phyloP scores from a whole-genome alignment of 2,329 filamentous ascomycete species.

The Penicillium sp. region DNA sequence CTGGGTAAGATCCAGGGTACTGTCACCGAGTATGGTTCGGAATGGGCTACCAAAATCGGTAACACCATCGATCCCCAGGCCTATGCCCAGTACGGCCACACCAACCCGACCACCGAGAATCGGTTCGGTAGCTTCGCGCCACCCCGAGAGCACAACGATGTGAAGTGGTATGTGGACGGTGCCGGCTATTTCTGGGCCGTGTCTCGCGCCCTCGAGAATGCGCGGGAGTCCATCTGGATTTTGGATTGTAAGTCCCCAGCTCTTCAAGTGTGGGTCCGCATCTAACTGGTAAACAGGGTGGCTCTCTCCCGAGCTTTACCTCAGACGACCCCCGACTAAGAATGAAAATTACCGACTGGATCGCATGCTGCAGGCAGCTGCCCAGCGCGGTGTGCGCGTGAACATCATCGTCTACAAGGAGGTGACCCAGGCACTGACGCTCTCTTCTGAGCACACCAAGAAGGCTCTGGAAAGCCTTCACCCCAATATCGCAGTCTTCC shows the following conservation, averaged over 20 bases:
- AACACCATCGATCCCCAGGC: conserved; percentile 50
- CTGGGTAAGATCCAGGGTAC: conserved; percentile 58
- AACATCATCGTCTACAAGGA: conserved; percentile 93
- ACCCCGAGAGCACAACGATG: conserved; percentile 67
- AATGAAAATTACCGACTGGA: conserved; percentile 85
- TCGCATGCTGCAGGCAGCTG: conserved; percentile 76
- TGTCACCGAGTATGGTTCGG: conserved; percentile 52
- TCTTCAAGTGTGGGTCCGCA: neutral
- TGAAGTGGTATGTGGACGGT: conserved; percentile 87
- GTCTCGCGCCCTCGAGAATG: conserved; percentile 73
- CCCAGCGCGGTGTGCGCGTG: conserved; percentile 78
- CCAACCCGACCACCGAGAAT: conserved; percentile 44
- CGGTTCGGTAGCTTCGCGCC: conserved; percentile 69
- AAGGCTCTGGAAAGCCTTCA: conserved; percentile 74
- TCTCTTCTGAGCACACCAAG: conserved; percentile 74
- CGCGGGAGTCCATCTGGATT: conserved; percentile 77
- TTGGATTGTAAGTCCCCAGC: conserved; percentile 62
- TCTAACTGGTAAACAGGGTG: conserved; percentile 55
- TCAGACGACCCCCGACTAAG: conserved; percentile 75
- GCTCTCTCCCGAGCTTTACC: conserved; percentile 82
- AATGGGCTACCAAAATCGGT: conserved; percentile 52
- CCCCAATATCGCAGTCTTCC: conserved; percentile 82
- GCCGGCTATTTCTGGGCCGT: conserved; percentile 86
- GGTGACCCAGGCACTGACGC: conserved; percentile 67
- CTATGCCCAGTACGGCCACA: conserved; percentile 46